A percentile compares a stretch with the other conserved stretches of the same genome.
Evolutionary conservation across 305 asterid species (phyloP).

Genomic region (Fraxinus dipetala): DNA sequence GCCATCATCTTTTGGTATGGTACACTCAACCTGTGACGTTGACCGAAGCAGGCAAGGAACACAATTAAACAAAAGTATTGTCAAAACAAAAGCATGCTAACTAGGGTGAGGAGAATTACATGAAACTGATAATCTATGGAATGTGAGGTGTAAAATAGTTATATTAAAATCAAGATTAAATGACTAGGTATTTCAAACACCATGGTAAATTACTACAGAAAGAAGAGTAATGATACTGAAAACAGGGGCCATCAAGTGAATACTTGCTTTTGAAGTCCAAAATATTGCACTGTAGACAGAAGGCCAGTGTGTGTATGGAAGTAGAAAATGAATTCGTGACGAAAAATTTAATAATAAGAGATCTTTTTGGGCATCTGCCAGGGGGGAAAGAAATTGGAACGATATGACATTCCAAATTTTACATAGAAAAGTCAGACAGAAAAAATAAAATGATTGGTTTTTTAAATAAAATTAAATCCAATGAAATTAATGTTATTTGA

Average conservation of each 20-base stretch:
- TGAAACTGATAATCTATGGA: neutral
- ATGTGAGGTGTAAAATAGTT: neutral
- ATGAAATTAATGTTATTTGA: neutral
- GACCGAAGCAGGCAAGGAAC: neutral
- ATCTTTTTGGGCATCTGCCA: neutral
- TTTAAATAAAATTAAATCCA: neutral
- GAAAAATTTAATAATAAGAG: neutral
- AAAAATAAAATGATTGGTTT: neutral
- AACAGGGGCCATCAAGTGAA: neutral
- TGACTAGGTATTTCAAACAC: neutral
- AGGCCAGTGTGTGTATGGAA: neutral
- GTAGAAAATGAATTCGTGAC: neutral
- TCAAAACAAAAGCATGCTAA: neutral
- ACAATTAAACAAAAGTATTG: neutral
- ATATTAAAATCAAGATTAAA: neutral
- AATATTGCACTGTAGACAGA: neutral
- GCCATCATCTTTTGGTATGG: slow-evolving; percentile 90
- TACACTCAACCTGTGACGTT: slow-evolving; percentile 69
- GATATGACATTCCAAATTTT: neutral
- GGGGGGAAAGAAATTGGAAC: neutral
- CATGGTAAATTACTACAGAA: neutral
- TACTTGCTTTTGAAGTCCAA: neutral
- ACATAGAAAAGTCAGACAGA: neutral
- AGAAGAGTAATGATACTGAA: neutral
- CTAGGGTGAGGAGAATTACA: neutral